Conservation (phyloP, 2,329 filamentous ascomycete genomes). For the Cercospora sp. region DNA sequence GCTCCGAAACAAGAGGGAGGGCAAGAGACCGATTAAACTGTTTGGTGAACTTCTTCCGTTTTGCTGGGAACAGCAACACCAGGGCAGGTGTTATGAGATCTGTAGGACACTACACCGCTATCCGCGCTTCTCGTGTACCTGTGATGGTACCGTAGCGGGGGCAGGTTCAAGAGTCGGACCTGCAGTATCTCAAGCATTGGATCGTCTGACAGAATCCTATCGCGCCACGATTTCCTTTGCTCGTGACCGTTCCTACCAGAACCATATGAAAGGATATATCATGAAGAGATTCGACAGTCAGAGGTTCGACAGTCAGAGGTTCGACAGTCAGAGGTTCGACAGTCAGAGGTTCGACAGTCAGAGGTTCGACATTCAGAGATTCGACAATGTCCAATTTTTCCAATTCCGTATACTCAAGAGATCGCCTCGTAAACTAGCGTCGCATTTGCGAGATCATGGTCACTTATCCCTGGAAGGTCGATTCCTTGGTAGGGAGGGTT, state of each 20-base stretch:
- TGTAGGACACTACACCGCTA: conserved; percentile 8
- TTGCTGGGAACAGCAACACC: background rate
- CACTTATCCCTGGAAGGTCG: background rate
- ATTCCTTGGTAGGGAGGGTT: background rate
- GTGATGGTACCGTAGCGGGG: background rate
- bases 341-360: background rate
- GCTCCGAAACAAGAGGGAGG: background rate
- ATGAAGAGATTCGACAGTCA: background rate
- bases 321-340: background rate
- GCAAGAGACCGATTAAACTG: background rate
- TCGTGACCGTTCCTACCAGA: background rate
- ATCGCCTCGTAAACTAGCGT: background rate
- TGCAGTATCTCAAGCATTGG: background rate
- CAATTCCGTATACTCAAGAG: background rate
- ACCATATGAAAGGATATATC: background rate
- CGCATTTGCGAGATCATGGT: background rate
- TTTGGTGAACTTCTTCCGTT: background rate
- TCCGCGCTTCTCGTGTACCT: background rate
- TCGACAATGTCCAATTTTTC: background rate
- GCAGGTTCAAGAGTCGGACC: too few species aligned
- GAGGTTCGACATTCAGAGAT: background rate
- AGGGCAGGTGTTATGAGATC: background rate
- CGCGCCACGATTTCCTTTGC: background rate
- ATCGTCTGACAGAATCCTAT: background rate
- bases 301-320: background rate